A percentile compares a stretch with the other conserved stretches of the same genome.
phyloP scores from a whole-genome alignment of 2,329 filamentous ascomycete genomes.

The Verticillium longisporum region DNA sequence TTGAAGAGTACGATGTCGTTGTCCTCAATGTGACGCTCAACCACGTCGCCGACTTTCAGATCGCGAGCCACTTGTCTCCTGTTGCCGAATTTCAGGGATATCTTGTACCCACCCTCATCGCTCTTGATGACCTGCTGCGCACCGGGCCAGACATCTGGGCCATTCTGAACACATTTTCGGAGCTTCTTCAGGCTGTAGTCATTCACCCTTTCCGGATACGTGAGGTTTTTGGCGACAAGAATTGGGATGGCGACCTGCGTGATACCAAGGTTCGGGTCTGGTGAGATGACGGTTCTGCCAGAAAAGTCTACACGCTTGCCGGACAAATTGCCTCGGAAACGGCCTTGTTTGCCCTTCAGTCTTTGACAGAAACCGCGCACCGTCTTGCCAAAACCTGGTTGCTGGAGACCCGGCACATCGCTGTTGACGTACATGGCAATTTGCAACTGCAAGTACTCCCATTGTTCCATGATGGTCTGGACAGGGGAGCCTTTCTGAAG shows the following conservation, averaged over 20 bases:
- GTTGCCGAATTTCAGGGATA: constrained; percentile 69
- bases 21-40: constrained; percentile 92
- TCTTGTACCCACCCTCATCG: constrained; percentile 58
- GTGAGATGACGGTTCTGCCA: constrained; percentile 93
- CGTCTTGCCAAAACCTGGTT: constrained; percentile 78
- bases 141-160: constrained; percentile 74
- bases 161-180: constrained; percentile 65
- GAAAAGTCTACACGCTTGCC: constrained; percentile 99
- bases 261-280: constrained; percentile 88
- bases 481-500: constrained; percentile 78
- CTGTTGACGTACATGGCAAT: constrained; percentile 98
- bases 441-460: constrained; percentile 93
- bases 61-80: constrained; percentile 64
- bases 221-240: constrained; percentile 91
- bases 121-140: constrained; percentile 73
- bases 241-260: constrained; percentile 90
- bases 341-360: constrained; percentile 93
- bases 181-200: constrained; percentile 82
- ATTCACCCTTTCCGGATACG: constrained; percentile 85
- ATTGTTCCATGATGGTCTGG: constrained; percentile 91
- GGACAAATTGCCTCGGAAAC: constrained; percentile 93
- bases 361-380: constrained; percentile 93
- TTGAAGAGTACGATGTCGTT: constrained; percentile 97
- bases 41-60: constrained; percentile 76
- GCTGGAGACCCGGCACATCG: constrained; percentile 86